These are phyloP conservation scores for Camelina sativa DNA, from an alignment of 345 rosid species.

Conservation along the genomic window DNA sequence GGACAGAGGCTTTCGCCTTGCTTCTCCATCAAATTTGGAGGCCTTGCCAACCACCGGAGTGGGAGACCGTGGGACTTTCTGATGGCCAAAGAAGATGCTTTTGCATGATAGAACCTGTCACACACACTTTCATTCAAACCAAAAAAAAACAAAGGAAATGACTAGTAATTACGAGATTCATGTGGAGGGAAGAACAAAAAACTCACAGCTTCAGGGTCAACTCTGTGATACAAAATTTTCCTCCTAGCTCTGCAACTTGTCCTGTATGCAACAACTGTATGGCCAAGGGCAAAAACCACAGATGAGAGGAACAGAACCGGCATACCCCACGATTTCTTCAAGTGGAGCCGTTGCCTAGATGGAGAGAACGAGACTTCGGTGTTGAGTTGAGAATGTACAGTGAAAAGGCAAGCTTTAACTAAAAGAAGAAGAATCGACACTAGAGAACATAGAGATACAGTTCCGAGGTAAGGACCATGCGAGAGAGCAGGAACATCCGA, in stretches of 20 bases:
- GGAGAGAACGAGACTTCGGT: slow-evolving; percentile 68
- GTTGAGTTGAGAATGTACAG: slow-evolving; percentile 70
- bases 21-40: slow-evolving; percentile 67
- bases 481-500: slow-evolving; percentile 77
- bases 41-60: slow-evolving; percentile 70
- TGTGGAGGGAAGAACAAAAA: not conserved
- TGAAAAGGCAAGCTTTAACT: slow-evolving; percentile 78
- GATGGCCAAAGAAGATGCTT: slow-evolving; percentile 71
- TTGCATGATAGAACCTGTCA: slow-evolving; percentile 81
- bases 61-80: slow-evolving; percentile 89
- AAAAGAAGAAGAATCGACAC: slow-evolving; percentile 73
- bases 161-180: not conserved
- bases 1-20: slow-evolving; percentile 61
- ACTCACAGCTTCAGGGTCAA: slow-evolving; percentile 90
- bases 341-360: slow-evolving; percentile 74
- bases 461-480: slow-evolving; percentile 88
- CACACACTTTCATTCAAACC: slow-evolving; percentile 7
- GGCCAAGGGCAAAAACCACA: slow-evolving; percentile 85
- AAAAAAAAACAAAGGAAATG: not conserved
- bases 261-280: slow-evolving; percentile 80
- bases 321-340: slow-evolving; percentile 96
- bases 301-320: slow-evolving; percentile 90
- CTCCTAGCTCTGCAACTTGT: slow-evolving; percentile 86
- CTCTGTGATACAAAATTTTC: slow-evolving; percentile 79
- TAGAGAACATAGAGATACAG: slow-evolving; percentile 70